phyloP scores from a whole-genome alignment of 352 stramenopile species.

The Pythium diclinum region DNA sequence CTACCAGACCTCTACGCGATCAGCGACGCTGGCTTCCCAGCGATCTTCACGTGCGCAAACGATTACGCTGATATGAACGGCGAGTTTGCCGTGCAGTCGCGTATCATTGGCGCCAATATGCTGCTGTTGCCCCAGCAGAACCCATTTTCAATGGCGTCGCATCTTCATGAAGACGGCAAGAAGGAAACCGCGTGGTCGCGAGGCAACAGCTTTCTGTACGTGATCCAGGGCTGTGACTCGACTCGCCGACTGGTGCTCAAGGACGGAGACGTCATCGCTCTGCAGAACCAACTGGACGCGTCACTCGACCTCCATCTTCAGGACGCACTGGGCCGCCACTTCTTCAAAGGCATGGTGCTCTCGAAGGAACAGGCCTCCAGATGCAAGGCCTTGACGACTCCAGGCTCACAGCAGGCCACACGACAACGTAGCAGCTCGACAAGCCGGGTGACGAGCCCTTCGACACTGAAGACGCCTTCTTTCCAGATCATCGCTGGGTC shows the following conservation, averaged over 20 bases:
- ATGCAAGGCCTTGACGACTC: slow-evolving; percentile 38
- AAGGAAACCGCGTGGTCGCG: slow-evolving; percentile 62
- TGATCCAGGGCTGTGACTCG: slow-evolving; percentile 40
- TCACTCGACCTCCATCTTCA: slow-evolving; percentile 52
- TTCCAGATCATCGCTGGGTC: slow-evolving; percentile 37
- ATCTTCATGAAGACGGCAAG: slow-evolving; percentile 69
- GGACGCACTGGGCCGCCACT: slow-evolving; percentile 55
- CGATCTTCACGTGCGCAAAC: slow-evolving; percentile 75
- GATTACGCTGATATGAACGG: slow-evolving; percentile 79
- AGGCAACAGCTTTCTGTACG: slow-evolving; percentile 72
- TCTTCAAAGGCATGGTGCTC: slow-evolving; percentile 56
- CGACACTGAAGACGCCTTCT: slow-evolving; percentile 34
- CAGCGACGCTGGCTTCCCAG: slow-evolving; percentile 44
- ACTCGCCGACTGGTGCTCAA: slow-evolving; percentile 26
- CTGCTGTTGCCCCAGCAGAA: slow-evolving; percentile 65
- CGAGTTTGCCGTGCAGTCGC: slow-evolving; percentile 69
- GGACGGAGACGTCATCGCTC: slow-evolving; percentile 25
- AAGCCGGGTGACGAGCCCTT: background rate
- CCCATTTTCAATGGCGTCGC: slow-evolving; percentile 65
- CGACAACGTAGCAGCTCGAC: background rate
- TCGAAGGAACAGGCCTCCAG: slow-evolving; percentile 62
- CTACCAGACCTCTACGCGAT: slow-evolving; percentile 61
- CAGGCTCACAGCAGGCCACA: background rate
- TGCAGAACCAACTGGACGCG: slow-evolving; percentile 46
- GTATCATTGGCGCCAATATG: slow-evolving; percentile 59